These are phyloP conservation scores for Lichtheimia ornata DNA, from an alignment of 371 early-diverging fungal species.

Conservation along the genomic window DNA sequence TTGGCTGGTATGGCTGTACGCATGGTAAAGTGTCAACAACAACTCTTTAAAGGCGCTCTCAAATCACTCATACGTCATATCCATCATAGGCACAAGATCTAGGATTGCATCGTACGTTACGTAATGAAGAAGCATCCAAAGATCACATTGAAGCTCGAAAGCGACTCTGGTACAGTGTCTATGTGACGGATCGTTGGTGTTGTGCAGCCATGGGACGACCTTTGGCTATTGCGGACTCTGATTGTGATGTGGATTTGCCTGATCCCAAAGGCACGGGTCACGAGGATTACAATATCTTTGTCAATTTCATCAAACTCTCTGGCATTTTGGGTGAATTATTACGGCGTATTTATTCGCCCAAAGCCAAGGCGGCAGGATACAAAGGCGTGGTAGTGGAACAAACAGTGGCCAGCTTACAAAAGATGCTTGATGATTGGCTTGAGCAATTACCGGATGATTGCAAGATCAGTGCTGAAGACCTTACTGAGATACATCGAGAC, in stretches of 20 bases:
- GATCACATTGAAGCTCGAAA: slow-evolving; percentile 29
- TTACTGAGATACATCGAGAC: slow-evolving; percentile 15
- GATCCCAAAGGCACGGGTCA: slow-evolving; percentile 11
- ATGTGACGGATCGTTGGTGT: slow-evolving; percentile 44
- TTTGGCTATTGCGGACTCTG: slow-evolving; percentile 46
- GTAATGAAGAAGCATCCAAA: slow-evolving; percentile 22
- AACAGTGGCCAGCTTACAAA: slow-evolving; percentile 31
- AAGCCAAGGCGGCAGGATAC: slow-evolving; percentile 39
- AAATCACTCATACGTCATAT: too few relatives aligned
- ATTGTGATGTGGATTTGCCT: slow-evolving; percentile 51
- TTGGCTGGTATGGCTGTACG: slow-evolving; percentile 50
- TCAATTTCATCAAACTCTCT: slow-evolving; percentile 43
- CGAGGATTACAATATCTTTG: slow-evolving; percentile 36
- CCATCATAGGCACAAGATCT: slow-evolving; percentile 41
- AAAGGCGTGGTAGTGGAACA: slow-evolving; percentile 18
- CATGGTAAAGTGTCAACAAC: slow-evolving; percentile 28
- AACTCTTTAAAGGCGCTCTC: too few relatives aligned
- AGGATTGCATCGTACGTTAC: slow-evolving; percentile 37
- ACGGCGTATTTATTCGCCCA: slow-evolving; percentile 45
- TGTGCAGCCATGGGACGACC: slow-evolving; percentile 50
- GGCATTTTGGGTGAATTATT: slow-evolving; percentile 44
- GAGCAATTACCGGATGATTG: slow-evolving; percentile 30
- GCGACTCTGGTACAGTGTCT: slow-evolving; percentile 44
- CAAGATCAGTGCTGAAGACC: slow-evolving; percentile 13
- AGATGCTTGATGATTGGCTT: slow-evolving; percentile 40